A percentile compares a stretch with the other conserved stretches of the same genome.
phyloP scores from a whole-genome alignment of 2,329 filamentous ascomycete genomes.

The Truncatella angustata region DNA sequence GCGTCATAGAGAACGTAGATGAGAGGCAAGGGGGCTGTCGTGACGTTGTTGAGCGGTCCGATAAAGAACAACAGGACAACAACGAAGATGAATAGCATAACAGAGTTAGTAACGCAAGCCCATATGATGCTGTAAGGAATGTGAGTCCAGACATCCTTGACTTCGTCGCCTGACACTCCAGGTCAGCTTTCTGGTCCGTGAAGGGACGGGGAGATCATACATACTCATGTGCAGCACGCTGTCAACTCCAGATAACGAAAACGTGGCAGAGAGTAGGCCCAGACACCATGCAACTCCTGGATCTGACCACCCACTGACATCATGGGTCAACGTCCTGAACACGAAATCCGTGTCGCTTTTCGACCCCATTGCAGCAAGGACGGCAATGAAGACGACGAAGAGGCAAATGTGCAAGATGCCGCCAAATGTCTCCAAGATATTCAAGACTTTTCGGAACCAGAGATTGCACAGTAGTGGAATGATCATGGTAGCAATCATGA shows the following conservation, averaged over 20 bases:
- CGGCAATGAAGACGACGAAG: neutral
- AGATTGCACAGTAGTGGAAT: neutral
- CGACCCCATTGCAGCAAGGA: neutral
- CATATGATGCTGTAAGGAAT: neutral
- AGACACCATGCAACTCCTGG: neutral
- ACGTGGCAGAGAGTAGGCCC: neutral
- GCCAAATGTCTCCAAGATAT: neutral
- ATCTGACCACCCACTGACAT: neutral
- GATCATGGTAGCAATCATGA: neutral
- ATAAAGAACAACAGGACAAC: conserved; percentile 3
- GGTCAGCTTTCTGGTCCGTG: neutral
- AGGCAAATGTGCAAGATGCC: conserved; percentile 1
- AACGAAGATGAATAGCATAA: neutral
- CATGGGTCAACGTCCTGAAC: conserved; percentile 5
- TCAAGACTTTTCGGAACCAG: conserved; percentile 1
- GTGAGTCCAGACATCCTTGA: neutral
- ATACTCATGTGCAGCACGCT: conserved; percentile 1
- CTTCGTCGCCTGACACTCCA: neutral
- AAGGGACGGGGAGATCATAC: neutral
- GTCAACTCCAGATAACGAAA: neutral
- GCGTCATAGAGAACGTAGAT: neutral
- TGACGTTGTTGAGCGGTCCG: neutral
- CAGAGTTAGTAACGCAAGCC: neutral
- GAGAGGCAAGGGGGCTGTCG: neutral
- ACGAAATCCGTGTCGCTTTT: neutral